Conservation (phyloP, 495 filamentous ascomycete genomes). For the Penicillium coprophilum region DNA sequence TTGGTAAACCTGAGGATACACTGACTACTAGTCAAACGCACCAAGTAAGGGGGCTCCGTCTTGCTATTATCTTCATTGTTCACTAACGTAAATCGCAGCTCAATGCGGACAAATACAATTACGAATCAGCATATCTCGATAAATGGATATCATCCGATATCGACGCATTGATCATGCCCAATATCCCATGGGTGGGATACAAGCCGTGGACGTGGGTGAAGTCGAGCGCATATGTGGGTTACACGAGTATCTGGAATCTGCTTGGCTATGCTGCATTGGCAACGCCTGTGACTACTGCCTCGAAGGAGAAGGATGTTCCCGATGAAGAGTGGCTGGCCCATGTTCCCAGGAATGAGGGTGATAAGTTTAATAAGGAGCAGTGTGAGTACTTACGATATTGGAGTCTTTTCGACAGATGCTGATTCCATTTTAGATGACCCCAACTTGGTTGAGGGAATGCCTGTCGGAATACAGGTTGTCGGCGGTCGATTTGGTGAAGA, state of each 20-base stretch:
- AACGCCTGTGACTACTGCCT: slow-evolving; percentile 50
- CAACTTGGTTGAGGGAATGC: slow-evolving; percentile 50
- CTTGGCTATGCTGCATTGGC: slow-evolving; percentile 62
- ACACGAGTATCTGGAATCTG: slow-evolving; percentile 68
- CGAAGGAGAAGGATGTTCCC: slow-evolving; percentile 28
- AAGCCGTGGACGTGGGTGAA: slow-evolving; percentile 48
- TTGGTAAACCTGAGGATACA: slow-evolving; percentile 35
- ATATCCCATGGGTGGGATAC: slow-evolving; percentile 54
- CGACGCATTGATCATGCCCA: slow-evolving; percentile 67
- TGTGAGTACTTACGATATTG: slow-evolving; percentile 28
- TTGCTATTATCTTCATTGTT: background rate
- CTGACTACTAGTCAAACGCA: slow-evolving; percentile 31
- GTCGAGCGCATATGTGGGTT: slow-evolving; percentile 59
- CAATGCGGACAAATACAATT: slow-evolving; percentile 35
- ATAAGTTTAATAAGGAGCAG: slow-evolving; percentile 44
- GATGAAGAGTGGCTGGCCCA: slow-evolving; percentile 35
- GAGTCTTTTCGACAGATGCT: background rate
- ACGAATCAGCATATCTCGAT: slow-evolving; percentile 36
- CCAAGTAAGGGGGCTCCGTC: slow-evolving; percentile 14
- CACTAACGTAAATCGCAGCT: slow-evolving; percentile 23
- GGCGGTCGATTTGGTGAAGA: slow-evolving; percentile 50
- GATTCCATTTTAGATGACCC: slow-evolving; percentile 37
- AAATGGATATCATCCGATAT: slow-evolving; percentile 57
- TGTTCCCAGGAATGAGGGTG: slow-evolving; percentile 41
- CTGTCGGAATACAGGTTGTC: slow-evolving; percentile 56